Base-by-base conservation (phyloP, 2,329 filamentous ascomycete genomes). In the Colletotrichum aenigma region DNA sequence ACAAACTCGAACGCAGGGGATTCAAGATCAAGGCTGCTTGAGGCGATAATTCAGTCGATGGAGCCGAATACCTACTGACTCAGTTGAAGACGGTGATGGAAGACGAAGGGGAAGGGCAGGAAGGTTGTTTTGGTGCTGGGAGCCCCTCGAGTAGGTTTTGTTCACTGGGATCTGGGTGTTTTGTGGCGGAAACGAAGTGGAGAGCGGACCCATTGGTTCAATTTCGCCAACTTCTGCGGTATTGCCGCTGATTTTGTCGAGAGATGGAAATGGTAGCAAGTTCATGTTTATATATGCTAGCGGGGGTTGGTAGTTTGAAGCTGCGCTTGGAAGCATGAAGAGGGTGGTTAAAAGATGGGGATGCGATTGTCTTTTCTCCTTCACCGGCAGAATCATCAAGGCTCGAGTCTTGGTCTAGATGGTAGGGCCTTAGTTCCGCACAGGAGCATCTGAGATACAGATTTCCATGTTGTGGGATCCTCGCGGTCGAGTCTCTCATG, bases 21-120 rank as follows among this genome's bases (percentile, higher is more conserved):
- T 28, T 28, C 28, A 28, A 28, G 28, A 28, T 1, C 16, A 18
- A 38, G 36, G 36, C 36, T 38, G 5, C 16, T 18, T 18, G 0
- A 1, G 16, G 16, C 3, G 36, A 43, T 18, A 18, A 2, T 1
- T 36, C 0, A 4, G 16, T 4, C 16, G 0, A n/a, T 43, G 8
- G 0, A 8, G 18, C 2, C 1, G 38, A 43, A 43, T 43, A n/a
- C 38, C n/a, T 4, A 10, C 38, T 43, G 3, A 10, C 38, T n/a
- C 18, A 2, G 18, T 43, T n/a, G 18, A 0, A 43, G 38, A 43
- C 3, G 1, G 18, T 48, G 38, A 48, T 48, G 38, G 4, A n/a
- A 3, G 38, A 48, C 18, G 38, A 48, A 4, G 38, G 38, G 2
- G 28, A 30, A 8, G 2, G 34, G 32, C 6, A 1, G 32, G 34